These are phyloP conservation scores for Sugiyamaella xylanicola DNA, from an alignment of 1,139 yeast species.

Conservation along the genomic window DNA sequence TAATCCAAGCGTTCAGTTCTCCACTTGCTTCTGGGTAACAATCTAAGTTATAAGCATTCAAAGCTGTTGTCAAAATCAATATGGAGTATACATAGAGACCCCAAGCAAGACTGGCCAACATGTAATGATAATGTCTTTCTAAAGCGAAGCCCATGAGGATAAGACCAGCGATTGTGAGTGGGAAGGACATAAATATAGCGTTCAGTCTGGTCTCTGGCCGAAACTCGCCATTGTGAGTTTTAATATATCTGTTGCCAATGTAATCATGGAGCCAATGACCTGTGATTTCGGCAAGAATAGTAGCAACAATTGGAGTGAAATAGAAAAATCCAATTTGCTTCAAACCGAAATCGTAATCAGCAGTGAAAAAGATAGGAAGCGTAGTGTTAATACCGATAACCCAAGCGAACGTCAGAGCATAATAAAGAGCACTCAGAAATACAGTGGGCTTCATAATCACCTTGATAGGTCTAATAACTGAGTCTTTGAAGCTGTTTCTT, in stretches of 20 bases:
- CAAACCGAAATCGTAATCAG: conserved; percentile 17
- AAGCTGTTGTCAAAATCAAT: conserved; percentile 20
- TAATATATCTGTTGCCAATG: conserved; percentile 18
- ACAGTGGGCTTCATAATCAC: conserved; percentile 21
- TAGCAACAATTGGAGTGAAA: conserved; percentile 22
- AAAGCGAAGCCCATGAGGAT: conserved; percentile 21
- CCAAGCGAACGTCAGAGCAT: conserved; percentile 23
- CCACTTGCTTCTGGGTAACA: conserved; percentile 22
- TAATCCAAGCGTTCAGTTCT: conserved; percentile 20
- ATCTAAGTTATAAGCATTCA: conserved; percentile 22
- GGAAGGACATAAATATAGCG: conserved; percentile 19
- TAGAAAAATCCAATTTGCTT: conserved; percentile 22
- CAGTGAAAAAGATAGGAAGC: conserved; percentile 19
- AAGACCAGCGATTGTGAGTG: conserved; percentile 18
- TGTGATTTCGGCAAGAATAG: conserved; percentile 17
- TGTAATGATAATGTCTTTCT: conserved; percentile 20
- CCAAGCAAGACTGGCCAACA: conserved; percentile 21
- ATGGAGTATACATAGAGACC: conserved; percentile 22
- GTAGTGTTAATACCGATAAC: conserved; percentile 24
- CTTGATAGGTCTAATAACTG: conserved; percentile 20
- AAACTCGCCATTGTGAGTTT: conserved; percentile 18
- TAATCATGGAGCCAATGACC: conserved; percentile 24
- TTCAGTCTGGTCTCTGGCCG: conserved; percentile 18
- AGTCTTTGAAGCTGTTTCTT: conserved; percentile 18
- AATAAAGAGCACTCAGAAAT: conserved; percentile 15